Conservation (phyloP, 257 asterid species). For the Linaria vulgaris region DNA sequence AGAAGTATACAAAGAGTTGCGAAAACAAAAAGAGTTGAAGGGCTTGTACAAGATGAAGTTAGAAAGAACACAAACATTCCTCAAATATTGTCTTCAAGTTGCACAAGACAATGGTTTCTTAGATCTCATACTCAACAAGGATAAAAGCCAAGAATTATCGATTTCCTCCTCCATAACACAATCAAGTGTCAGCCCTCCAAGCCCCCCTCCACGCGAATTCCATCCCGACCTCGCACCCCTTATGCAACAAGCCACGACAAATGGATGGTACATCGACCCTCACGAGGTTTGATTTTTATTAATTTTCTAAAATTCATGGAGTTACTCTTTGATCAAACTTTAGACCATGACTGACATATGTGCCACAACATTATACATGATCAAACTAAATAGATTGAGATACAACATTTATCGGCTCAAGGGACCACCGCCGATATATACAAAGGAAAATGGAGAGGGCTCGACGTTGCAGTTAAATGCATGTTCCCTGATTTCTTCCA, state of each 20-base stretch:
- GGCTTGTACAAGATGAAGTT: slow-evolving; percentile 39
- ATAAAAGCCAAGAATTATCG: slow-evolving; percentile 28
- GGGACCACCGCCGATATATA: slow-evolving; percentile 73
- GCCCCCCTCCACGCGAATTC: slow-evolving; percentile 27
- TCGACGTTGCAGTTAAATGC: slow-evolving; percentile 67
- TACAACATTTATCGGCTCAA: slow-evolving; percentile 52
- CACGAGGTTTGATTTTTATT: slow-evolving; percentile 51
- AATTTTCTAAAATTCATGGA: too few relatives aligned
- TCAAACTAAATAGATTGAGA: slow-evolving; percentile 42
- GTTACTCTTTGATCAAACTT: background rate
- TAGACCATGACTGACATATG: background rate
- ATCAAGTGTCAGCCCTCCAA: slow-evolving; percentile 25
- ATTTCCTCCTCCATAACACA: slow-evolving; percentile 15
- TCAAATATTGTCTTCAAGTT: slow-evolving; percentile 50
- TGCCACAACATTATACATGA: background rate
- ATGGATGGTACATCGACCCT: slow-evolving; percentile 72
- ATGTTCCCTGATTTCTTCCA: slow-evolving; percentile 60
- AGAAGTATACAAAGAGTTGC: slow-evolving; percentile 46
- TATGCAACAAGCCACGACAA: slow-evolving; percentile 46
- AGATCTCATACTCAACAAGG: slow-evolving; percentile 45
- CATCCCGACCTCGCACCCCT: slow-evolving; percentile 44
- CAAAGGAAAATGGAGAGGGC: slow-evolving; percentile 70
- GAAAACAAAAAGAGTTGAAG: slow-evolving; percentile 41
- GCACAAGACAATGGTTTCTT: slow-evolving; percentile 77
- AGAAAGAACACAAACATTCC: slow-evolving; percentile 41